Conservation (phyloP, 2,329 filamentous ascomycete species). For the Phoma herbarum region DNA sequence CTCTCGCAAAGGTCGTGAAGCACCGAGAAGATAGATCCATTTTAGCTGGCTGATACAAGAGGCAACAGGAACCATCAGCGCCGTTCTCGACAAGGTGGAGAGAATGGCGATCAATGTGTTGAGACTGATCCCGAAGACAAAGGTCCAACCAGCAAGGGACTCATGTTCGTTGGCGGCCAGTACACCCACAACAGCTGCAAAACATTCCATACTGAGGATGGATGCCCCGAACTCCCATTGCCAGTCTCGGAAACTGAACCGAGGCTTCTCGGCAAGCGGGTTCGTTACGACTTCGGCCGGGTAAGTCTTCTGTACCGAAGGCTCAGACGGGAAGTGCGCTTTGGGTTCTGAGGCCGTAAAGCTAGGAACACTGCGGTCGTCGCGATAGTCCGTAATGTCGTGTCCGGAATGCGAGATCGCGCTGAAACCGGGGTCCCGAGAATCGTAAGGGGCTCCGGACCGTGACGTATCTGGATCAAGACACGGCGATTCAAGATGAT, state of each 20-base stretch:
- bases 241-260: constrained; percentile 11
- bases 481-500: not conserved
- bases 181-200: constrained; percentile 9
- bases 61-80: constrained; percentile 38
- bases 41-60: constrained; percentile 45
- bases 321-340: not conserved
- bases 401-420: not conserved
- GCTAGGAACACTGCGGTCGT: not conserved
- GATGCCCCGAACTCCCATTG: constrained; percentile 21
- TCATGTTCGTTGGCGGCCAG: constrained; percentile 7
- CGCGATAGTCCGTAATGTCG: not conserved
- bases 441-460: not conserved
- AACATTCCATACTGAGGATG: constrained; percentile 10
- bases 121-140: constrained; percentile 7
- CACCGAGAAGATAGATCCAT: constrained; percentile 33
- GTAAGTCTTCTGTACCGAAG: not conserved
- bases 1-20: constrained; percentile 27
- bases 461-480: not conserved
- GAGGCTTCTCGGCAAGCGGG: not conserved
- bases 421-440: not conserved
- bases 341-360: not conserved
- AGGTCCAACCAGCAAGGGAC: constrained; percentile 13
- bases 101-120: constrained; percentile 22
- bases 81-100: constrained; percentile 32
- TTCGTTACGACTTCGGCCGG: not conserved